Evolutionary conservation across 371 early-diverging fungal genomes (phyloP), one percentile per base, ranked within the genome.

Genomic region (Circinella minor): DNA sequence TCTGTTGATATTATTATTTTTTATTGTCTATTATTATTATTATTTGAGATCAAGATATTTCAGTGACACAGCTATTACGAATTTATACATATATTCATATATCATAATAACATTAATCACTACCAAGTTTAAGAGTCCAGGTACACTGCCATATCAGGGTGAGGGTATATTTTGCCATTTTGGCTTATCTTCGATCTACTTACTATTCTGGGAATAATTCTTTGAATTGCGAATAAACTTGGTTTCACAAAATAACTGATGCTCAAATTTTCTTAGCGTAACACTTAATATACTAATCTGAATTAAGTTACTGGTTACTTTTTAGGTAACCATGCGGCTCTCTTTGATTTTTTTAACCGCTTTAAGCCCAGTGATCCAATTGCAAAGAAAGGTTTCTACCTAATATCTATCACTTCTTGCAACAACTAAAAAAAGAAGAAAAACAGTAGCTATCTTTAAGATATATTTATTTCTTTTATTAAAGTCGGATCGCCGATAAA

Each of bases 171-270:
- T 47, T 11, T 7, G 10, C 18, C 11, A 11, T 55, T 34, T 57
- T 57, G 34, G 57, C 57, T 57, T 57, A 57, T 57, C 57, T 57
- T 57, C 57, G 57, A 57, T 57, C 57, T 34, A 57, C 6, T n/a
- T 57, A 34, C 57, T 14, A 57, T 27, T 10, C 18, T 34, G 27
- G 57, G 57, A 57, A 57, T 57, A 57, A 57, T 57, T 34, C 57
- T 57, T 17, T 57, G 57, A 27, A 57, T 57, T 27, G 34, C 57
- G 34, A 34, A 57, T 34, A 57, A n/a, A 57, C 18, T 57, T 18
- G 1, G 57, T 34, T 57, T 57, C 51, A 51, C 51, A 8, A 51
- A 51, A 51, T 51, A 51, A 51, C 15, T 51, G 51, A 15, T 43
- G 15, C 51, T 51, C 51, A 8, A n/a, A 17, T 5, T n/a, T 51